Evolutionary conservation across 2,329 filamentous ascomycete species (phyloP).

Genomic region (Botrytis tulipae): DNA sequence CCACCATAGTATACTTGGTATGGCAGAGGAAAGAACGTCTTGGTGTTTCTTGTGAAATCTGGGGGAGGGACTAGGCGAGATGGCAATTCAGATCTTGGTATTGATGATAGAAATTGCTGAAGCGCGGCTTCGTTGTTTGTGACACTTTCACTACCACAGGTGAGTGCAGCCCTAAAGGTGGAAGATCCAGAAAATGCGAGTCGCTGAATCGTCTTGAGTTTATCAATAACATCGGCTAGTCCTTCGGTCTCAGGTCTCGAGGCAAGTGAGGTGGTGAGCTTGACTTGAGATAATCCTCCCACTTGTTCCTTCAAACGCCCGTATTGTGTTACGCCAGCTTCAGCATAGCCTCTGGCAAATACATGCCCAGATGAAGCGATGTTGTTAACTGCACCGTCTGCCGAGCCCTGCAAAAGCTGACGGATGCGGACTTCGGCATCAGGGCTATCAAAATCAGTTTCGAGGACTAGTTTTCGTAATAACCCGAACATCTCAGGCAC

Average conservation of each 20-base stretch:
- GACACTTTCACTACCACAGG: conserved; percentile 75
- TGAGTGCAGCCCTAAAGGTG: conserved; percentile 75
- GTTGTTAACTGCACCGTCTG: conserved; percentile 86
- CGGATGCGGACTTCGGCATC: conserved; percentile 79
- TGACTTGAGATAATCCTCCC: conserved; percentile 86
- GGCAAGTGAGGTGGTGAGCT: conserved; percentile 76
- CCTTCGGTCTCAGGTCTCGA: conserved; percentile 67
- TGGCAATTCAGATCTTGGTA: conserved; percentile 48
- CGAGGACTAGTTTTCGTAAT: conserved; percentile 73
- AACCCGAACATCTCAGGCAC: conserved; percentile 89
- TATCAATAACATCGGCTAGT: conserved; percentile 72
- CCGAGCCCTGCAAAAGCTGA: conserved; percentile 80
- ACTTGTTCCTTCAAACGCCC: conserved; percentile 78
- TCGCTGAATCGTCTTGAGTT: conserved; percentile 81
- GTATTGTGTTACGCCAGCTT: conserved; percentile 71
- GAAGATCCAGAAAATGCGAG: conserved; percentile 68
- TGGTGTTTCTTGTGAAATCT: conserved; percentile 51
- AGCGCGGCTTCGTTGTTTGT: conserved; percentile 69
- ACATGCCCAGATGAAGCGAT: conserved; percentile 88
- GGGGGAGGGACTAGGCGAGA: conserved; percentile 41
- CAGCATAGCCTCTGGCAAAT: conserved; percentile 80
- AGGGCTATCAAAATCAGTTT: conserved; percentile 85
- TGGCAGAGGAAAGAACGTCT: conserved; percentile 88
- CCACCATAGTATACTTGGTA: conserved; percentile 97
- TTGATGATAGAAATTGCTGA: conserved; percentile 63